phyloP scores from a whole-genome alignment of 257 asterid species.

The Primulina huaijiensis region DNA sequence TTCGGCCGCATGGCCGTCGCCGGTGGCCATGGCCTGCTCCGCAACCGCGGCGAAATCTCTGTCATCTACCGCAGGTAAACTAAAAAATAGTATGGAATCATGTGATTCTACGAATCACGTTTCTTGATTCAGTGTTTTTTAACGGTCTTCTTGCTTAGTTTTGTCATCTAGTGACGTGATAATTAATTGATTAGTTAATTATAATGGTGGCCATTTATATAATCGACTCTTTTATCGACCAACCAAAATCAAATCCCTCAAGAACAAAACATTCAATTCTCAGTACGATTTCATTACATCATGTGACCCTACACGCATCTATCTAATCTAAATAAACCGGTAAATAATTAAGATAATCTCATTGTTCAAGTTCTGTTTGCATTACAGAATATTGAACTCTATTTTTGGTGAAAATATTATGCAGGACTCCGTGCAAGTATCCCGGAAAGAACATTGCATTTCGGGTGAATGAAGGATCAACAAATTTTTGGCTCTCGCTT shows the following conservation, averaged over 20 bases:
- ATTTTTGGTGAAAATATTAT: conserved; percentile 15
- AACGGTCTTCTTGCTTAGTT: conserved; percentile 50
- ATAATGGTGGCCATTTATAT: neutral
- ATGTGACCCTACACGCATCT: too few species aligned
- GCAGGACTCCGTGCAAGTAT: conserved; percentile 89
- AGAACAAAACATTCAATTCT: too few species aligned
- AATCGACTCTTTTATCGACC: too few species aligned
- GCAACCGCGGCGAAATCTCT: conserved; percentile 80
- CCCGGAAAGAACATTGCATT: conserved; percentile 80
- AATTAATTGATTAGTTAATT: neutral
- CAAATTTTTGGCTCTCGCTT: conserved; percentile 79
- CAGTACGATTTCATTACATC: too few species aligned
- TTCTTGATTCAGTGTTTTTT: conserved; percentile 3
- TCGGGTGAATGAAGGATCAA: conserved; percentile 92
- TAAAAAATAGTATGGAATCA: neutral
- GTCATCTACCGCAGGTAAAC: conserved; percentile 74
- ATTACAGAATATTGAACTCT: too few species aligned
- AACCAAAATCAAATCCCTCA: too few species aligned
- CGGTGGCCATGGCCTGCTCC: conserved; percentile 67
- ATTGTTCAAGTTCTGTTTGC: too few species aligned
- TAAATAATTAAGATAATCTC: too few species aligned
- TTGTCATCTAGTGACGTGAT: conserved; percentile 37
- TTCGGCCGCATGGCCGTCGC: conserved; percentile 83
- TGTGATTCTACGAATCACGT: conserved; percentile 12
- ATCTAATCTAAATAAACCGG: too few species aligned